These are phyloP conservation scores for Penicillium lividum DNA, from an alignment of 495 filamentous ascomycete species.

Conservation along the genomic window DNA sequence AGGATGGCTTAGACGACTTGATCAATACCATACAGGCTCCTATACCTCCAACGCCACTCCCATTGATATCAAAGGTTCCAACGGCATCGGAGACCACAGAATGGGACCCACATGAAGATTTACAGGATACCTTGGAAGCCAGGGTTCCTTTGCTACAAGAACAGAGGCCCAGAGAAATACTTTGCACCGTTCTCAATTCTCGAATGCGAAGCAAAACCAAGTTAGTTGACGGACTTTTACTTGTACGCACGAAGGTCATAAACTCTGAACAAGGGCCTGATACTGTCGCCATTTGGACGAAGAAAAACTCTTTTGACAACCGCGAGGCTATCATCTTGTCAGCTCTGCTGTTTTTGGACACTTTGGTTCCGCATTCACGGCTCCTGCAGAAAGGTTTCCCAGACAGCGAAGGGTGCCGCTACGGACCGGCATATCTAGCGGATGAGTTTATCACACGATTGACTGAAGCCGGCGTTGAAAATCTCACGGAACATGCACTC, in stretches of 20 bases:
- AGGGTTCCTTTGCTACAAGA: neutral
- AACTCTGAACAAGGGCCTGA: neutral
- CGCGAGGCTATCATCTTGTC: neutral
- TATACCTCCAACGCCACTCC: neutral
- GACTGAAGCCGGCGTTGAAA: neutral
- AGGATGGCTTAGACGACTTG: no score
- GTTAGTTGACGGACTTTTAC: neutral
- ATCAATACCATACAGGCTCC: neutral
- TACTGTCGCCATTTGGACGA: neutral
- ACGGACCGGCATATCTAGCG: neutral
- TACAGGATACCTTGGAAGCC: neutral
- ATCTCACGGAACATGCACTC: neutral
- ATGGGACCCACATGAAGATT: neutral
- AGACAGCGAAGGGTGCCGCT: neutral
- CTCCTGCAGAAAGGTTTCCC: neutral
- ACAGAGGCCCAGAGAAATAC: neutral
- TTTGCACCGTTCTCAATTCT: neutral
- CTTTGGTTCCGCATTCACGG: neutral
- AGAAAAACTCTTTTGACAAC: neutral
- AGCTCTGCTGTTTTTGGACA: neutral
- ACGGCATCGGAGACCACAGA: neutral
- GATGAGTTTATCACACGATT: constrained; percentile 2
- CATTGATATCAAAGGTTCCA: neutral
- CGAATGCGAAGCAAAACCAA: neutral
- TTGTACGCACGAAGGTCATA: neutral